Base-by-base conservation (phyloP, 495 filamentous ascomycete species). In the Ramalina intermedia region DNA sequence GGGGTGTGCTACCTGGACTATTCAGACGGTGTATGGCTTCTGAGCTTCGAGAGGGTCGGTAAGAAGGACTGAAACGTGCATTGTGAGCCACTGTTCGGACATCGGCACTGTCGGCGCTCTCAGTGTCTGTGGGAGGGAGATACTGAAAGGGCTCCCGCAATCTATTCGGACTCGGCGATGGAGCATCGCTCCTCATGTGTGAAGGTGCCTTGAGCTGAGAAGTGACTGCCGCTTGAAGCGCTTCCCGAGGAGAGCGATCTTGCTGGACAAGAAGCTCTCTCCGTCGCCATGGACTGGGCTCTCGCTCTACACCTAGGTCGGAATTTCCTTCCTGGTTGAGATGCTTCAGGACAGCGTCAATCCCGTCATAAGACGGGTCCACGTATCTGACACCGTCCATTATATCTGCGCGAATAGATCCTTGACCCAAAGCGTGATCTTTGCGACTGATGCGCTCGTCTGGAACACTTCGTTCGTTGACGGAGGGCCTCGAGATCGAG, bases 281-380 rank as follows among this genome's bases (percentile, higher is more conserved):
- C 21, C 16, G 20, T 37, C 27, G 47, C 40, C 26, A 38, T 17
- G 66, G 64, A 18, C 73, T 73, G 49, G 68, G 61, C 37, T 72
- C 62, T 59, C 77, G 71, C 57, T 84, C 82, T 49, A 87, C 73
- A 8, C 84, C 83, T 58, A 83, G 71, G 49, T 81, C 76, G 0
- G 82, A 81, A 49, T 83, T 80, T 2, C 26, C 44, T 27, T 70
- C 74, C 41, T 76, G 71, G 58, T 87, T 82, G 45, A 94, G 71
- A 42, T 87, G 81, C 16, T 80, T 79, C 85, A 94, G 91, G 46
- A 94, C 71, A 23, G 78, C 84, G 63, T 94, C 86, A 53, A 93
- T 80, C 59, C 93, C 86, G 48, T 82, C 79, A 51, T 84, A 82
- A 38, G 83, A 79, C 20, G 76, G 77, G 26, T 57, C 55, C 17